These are phyloP conservation scores for Monosporascus sp. DNA, from an alignment of 2,329 filamentous ascomycete genomes.

Conservation along the genomic window DNA sequence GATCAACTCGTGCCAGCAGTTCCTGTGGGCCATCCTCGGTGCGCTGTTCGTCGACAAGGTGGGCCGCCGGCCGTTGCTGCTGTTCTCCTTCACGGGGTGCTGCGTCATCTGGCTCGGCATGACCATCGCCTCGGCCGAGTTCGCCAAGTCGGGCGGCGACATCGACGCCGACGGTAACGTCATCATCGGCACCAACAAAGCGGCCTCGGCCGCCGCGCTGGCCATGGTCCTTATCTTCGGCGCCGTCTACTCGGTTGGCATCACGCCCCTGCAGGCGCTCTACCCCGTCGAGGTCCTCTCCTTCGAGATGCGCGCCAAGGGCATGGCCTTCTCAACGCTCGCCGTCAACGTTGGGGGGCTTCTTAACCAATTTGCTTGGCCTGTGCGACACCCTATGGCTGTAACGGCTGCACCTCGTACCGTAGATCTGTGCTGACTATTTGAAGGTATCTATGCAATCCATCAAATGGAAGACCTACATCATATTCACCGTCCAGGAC, in stretches of 20 bases:
- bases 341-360: constrained; percentile 38
- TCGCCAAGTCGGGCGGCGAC: constrained; percentile 26
- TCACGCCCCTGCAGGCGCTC: constrained; percentile 30
- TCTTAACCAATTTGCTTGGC: constrained; percentile 38
- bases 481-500: constrained; percentile 40
- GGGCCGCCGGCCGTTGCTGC: constrained; percentile 47
- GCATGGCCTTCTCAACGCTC: constrained; percentile 40
- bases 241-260: constrained; percentile 42
- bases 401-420: too few relatives aligned
- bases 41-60: constrained; percentile 44
- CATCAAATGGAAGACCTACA: constrained; percentile 47
- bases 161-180: constrained; percentile 20
- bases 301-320: constrained; percentile 44
- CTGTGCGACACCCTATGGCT: constrained; percentile 19
- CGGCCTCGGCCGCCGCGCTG: constrained; percentile 40
- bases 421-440: too few relatives aligned
- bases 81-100: constrained; percentile 44
- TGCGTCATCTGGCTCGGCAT: constrained; percentile 47
- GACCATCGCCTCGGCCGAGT: constrained; percentile 39
- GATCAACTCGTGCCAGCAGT: constrained; percentile 46
- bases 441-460: constrained; percentile 28
- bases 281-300: constrained; percentile 43
- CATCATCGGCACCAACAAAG: constrained; percentile 24
- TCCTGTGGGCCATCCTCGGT: constrained; percentile 43
- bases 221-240: constrained; percentile 52